Evolutionary conservation across 2,329 filamentous ascomycete genomes (phyloP).

Genomic region (Pseudocercospora crystallina): DNA sequence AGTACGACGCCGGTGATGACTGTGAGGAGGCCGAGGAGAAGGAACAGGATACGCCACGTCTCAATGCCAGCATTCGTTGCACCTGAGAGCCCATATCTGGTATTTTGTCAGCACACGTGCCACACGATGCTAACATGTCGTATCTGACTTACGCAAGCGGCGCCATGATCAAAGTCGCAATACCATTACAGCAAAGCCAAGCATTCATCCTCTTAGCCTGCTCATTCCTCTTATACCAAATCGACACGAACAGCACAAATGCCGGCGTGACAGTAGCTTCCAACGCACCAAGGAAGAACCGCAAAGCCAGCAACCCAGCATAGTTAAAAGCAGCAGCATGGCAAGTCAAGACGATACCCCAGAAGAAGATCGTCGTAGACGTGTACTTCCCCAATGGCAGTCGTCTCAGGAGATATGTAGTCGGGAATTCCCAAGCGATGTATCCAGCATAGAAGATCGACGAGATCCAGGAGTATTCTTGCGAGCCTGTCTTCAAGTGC

Average conservation of each 20-base stretch:
- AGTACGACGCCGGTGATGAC: slow-evolving; percentile 54
- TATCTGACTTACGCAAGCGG: background rate
- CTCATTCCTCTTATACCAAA: slow-evolving; percentile 31
- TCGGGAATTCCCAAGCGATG: slow-evolving; percentile 30
- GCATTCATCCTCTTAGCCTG: slow-evolving; percentile 32
- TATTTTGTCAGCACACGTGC: too few relatives aligned
- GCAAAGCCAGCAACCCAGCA: slow-evolving; percentile 49
- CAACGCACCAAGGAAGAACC: slow-evolving; percentile 60
- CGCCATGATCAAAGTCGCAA: slow-evolving; percentile 1
- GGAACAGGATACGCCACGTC: slow-evolving; percentile 27
- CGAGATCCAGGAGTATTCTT: slow-evolving; percentile 53
- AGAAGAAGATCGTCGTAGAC: slow-evolving; percentile 50
- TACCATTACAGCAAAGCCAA: slow-evolving; percentile 18
- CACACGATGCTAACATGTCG: too few relatives aligned
- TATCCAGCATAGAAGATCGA: slow-evolving; percentile 52
- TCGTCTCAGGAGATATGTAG: slow-evolving; percentile 8
- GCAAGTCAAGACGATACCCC: slow-evolving; percentile 42
- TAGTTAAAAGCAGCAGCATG: slow-evolving; percentile 54
- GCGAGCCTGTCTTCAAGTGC: slow-evolving; percentile 40
- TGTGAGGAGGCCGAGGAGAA: slow-evolving; percentile 44
- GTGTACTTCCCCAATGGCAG: slow-evolving; percentile 13
- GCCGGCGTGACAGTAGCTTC: slow-evolving; percentile 43
- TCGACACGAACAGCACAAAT: slow-evolving; percentile 30
- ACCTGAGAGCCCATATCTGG: background rate
- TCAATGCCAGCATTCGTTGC: background rate